These are phyloP conservation scores for Hypoxylon sp. DNA, from an alignment of 2,329 filamentous ascomycete species.

Conservation along the genomic window DNA sequence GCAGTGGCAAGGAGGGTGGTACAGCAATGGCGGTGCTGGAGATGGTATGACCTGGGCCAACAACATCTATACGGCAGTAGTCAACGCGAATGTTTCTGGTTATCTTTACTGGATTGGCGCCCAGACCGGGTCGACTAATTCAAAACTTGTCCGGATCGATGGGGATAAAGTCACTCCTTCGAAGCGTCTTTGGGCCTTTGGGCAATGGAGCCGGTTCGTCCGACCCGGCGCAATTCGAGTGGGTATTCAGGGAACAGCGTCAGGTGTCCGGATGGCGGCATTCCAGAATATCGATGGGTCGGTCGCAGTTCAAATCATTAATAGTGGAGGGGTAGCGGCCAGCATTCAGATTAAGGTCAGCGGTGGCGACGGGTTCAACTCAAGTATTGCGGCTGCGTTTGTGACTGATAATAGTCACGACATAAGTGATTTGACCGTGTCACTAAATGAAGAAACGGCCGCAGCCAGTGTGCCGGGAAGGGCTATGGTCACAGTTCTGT, in stretches of 20 bases:
- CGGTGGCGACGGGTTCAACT: slow-evolving; percentile 34
- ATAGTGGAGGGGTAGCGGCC: slow-evolving; percentile 32
- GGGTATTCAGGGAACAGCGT: slow-evolving; percentile 44
- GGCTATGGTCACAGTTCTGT: slow-evolving; percentile 31
- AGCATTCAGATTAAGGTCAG: slow-evolving; percentile 37
- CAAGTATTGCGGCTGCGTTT: slow-evolving; percentile 28
- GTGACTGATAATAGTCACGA: slow-evolving; percentile 45
- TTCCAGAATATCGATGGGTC: slow-evolving; percentile 56
- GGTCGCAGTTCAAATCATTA: slow-evolving; percentile 55
- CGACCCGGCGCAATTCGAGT: slow-evolving; percentile 55
- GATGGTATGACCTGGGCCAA: slow-evolving; percentile 69
- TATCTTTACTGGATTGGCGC: slow-evolving; percentile 67
- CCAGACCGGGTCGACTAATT: slow-evolving; percentile 51
- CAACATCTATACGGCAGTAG: slow-evolving; percentile 63
- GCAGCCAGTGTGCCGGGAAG: slow-evolving; percentile 25
- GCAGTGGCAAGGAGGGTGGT: slow-evolving; percentile 61
- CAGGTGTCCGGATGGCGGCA: slow-evolving; percentile 51
- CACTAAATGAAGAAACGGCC: slow-evolving; percentile 17
- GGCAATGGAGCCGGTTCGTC: slow-evolving; percentile 56
- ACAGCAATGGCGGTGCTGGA: slow-evolving; percentile 58
- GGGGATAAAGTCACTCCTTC: slow-evolving; percentile 50
- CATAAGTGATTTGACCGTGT: slow-evolving; percentile 34
- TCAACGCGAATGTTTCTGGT: slow-evolving; percentile 62
- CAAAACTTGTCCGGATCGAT: slow-evolving; percentile 62
- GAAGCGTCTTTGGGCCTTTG: slow-evolving; percentile 56